Base-by-base conservation (phyloP, 306 rosid genomes). In the Inga oerstediana region DNA sequence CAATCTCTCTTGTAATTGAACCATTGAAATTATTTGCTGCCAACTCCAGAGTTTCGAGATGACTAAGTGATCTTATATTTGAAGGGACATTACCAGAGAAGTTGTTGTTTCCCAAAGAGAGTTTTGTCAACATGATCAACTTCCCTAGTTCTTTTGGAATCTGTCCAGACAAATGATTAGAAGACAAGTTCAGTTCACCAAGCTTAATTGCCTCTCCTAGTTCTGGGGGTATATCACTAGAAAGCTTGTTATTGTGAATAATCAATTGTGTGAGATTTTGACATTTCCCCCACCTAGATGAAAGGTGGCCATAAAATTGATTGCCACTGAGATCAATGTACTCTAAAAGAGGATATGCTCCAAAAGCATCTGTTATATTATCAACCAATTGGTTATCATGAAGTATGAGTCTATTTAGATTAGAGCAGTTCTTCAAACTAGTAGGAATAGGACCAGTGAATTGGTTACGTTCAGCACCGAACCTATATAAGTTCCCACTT, bases 361-460 rank as follows among this genome's bases (percentile, higher is more conserved):
- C 84, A 64, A 82, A 79, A 61, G 35, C 80, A 4, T 82, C 43
- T 15, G 84, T 35, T 62, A 89, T 80, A 56, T 89, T 65, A 80
- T 82, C 89, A 45, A 24, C 35, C 0, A 87, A 8, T 10, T 78
- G 87, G 75, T 87, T 87, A 39, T 44, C 46, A 0, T 78, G 82
- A 17, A 87, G 76, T 67, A 83, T 71, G n/a, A 85, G 15, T 79
- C 89, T 78, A 2, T 2, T 0, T 54, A 79, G 76, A 37, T 73
- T 74, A 0, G 72, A 19, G 22, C 81, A 84, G 46, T 84, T 69
- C 61, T 80, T 84, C 75, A 84, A 46, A n/a, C 84, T 84, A 10
- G 10, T 46, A 22, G 84, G 79, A 35, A 80, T 3, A 19, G 9
- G 37, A 3, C 84, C 87, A 1, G 34, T 59, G 34, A 85, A 80